Evolutionary conservation across 352 stramenopile species (phyloP), one percentile per base, ranked within the genome.

Genomic region (Globisporangium emineosum): DNA sequence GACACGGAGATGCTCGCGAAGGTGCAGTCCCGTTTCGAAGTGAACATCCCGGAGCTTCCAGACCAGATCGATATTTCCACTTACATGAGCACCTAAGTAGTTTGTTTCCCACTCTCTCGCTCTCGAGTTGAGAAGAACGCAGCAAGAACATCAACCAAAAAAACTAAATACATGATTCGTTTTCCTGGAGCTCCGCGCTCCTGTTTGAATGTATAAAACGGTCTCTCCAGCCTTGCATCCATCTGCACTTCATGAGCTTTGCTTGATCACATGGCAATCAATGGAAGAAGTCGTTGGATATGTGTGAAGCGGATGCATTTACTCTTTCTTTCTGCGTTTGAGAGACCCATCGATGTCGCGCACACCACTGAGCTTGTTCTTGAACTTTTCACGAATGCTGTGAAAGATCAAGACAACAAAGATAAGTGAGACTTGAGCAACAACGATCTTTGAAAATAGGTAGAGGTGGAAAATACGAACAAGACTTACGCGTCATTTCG

Each of bases 31-130:
- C 95, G 98, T 73, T 99, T 99, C 77, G 98, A 99, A 78, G 94
- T 98, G n/a, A 98, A 99, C 81, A 99, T 99, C 77, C 95, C 97
- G 43, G 94, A 99, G 78, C 89, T 99, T 42, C 98, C 98, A 21
- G 98, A 99, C 86, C 94, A 98, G 75, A 99, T 99, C 81, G 97
- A 99, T 74, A 98, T 98, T 71, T 98, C 91, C 63, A 98, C 94
- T 57, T 99, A 99, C 94, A 99, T 96, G 88, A 91, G 62, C 69
- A 95, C 86, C 72, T 95, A 93, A 71, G 60, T 30, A 51, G 56
- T 49, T 57, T 32, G 37, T 49, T 53, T 64, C 35, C 9, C 27
- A 25, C n/a, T 45, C 19, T 23, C 40, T 19, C 51, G 27, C 37
- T 27, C n/a, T 49, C 25, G 37, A 32, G 57, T 30, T 10, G 35